Evolutionary conservation across 331 rosid species (phyloP).

Genomic region (Erythrophleum ivorense): DNA sequence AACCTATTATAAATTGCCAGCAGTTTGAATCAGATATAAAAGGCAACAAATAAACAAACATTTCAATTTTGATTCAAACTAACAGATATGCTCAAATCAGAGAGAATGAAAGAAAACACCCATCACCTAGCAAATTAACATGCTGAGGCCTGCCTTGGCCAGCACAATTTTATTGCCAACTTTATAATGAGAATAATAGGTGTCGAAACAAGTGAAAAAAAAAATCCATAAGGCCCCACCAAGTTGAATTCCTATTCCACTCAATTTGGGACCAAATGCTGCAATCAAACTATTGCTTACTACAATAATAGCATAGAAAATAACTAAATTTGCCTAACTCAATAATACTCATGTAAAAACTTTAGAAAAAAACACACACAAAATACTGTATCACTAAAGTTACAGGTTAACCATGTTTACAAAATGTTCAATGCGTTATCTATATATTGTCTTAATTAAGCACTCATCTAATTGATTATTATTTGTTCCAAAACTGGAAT

Average conservation of each 20-base stretch:
- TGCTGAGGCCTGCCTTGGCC: background rate
- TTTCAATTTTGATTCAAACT: background rate
- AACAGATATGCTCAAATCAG: background rate
- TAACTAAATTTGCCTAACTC: background rate
- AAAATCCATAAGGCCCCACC: background rate
- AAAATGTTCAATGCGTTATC: background rate
- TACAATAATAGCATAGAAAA: background rate
- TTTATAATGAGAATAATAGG: background rate
- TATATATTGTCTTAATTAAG: background rate
- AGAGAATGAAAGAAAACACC: background rate
- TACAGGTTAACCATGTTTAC: background rate
- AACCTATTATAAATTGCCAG: conserved; percentile 55
- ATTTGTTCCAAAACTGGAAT: background rate
- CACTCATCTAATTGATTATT: background rate
- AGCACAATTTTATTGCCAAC: background rate
- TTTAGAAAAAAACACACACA: background rate
- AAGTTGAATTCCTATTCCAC: background rate
- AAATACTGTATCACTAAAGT: background rate
- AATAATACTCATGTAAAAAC: background rate
- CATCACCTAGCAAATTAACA: background rate
- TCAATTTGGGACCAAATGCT: background rate
- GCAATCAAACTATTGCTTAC: background rate
- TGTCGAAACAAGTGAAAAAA: background rate
- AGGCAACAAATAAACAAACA: conserved; percentile 23
- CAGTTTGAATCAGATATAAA: background rate